Conservation (phyloP, 306 rosid genomes). For the Purshia tridentata region DNA sequence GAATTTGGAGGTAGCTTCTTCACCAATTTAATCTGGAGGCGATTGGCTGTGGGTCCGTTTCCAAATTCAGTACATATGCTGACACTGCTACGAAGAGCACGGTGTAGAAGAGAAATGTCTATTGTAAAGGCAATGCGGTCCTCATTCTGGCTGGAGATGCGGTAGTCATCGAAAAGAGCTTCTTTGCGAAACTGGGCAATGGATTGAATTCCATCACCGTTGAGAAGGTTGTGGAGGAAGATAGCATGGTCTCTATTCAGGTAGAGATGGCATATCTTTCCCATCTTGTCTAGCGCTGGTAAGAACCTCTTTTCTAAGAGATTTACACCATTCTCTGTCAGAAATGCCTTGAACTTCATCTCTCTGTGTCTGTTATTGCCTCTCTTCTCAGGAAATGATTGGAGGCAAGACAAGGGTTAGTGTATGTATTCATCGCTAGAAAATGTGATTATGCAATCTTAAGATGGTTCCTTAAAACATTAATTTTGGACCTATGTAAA, state of each 20-base stretch:
- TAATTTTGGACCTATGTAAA: neutral
- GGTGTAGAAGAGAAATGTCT: conserved; percentile 76
- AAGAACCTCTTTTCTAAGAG: conserved; percentile 78
- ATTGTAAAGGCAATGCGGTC: conserved; percentile 83
- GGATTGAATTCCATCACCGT: conserved; percentile 80
- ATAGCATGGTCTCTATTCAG: conserved; percentile 70
- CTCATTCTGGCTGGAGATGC: conserved; percentile 80
- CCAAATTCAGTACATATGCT: conserved; percentile 66
- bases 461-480: neutral
- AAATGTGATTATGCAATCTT: neutral
- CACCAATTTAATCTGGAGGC: conserved; percentile 80
- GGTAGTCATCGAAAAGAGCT: conserved; percentile 74
- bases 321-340: conserved; percentile 69
- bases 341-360: conserved; percentile 90
- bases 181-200: conserved; percentile 76
- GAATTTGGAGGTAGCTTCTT: conserved; percentile 70
- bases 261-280: conserved; percentile 67
- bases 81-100: conserved; percentile 89
- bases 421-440: neutral
- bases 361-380: conserved; percentile 12
- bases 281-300: conserved; percentile 78
- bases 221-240: conserved; percentile 92
- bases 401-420: conserved; percentile 1
- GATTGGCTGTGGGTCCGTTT: conserved; percentile 42
- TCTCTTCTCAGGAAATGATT: conserved; percentile 1